These are phyloP conservation scores for Coemansia sp. DNA, from an alignment of 192 early-diverging fungal species.

Conservation along the genomic window DNA sequence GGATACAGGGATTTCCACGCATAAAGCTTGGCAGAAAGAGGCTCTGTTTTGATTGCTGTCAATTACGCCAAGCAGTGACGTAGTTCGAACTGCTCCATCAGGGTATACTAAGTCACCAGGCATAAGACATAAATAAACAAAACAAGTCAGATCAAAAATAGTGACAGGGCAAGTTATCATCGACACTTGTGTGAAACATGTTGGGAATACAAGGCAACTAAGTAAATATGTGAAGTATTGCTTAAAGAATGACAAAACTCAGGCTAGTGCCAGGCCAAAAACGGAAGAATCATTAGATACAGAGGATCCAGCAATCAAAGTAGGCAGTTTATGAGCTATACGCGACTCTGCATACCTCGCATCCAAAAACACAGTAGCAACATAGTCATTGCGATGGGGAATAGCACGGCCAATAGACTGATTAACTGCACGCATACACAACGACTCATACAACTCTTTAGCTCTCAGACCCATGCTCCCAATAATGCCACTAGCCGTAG, in stretches of 20 bases:
- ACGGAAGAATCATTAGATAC: neutral
- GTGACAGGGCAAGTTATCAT: too few relatives aligned
- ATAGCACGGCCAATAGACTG: slow-evolving; percentile 92
- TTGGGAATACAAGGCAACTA: too few relatives aligned
- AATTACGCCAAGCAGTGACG: too few relatives aligned
- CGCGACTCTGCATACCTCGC: slow-evolving; percentile 56
- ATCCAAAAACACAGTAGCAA: slow-evolving; percentile 81
- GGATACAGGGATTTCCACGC: too few relatives aligned
- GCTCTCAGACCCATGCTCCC: slow-evolving; percentile 53
- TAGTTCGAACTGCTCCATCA: too few relatives aligned
- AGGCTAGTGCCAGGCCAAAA: slow-evolving; percentile 34
- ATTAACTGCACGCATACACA: slow-evolving; percentile 93
- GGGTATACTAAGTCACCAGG: too few relatives aligned
- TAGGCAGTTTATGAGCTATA: slow-evolving; percentile 61
- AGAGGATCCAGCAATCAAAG: slow-evolving; percentile 59
- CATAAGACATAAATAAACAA: too few relatives aligned
- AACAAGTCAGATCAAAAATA: too few relatives aligned
- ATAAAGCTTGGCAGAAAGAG: too few relatives aligned
- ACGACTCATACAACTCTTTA: slow-evolving; percentile 74
- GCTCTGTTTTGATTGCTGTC: too few relatives aligned
- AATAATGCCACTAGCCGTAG: neutral
- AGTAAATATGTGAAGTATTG: slow-evolving; percentile 13
- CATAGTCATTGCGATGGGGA: slow-evolving; percentile 85
- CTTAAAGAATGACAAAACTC: slow-evolving; percentile 35
- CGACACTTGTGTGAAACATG: too few relatives aligned